Percentiles rank a stretch among this genome's conserved stretches.
Evolutionary conservation across 805 yeast species (phyloP).

Genomic region (Suhomyces vadensis): DNA sequence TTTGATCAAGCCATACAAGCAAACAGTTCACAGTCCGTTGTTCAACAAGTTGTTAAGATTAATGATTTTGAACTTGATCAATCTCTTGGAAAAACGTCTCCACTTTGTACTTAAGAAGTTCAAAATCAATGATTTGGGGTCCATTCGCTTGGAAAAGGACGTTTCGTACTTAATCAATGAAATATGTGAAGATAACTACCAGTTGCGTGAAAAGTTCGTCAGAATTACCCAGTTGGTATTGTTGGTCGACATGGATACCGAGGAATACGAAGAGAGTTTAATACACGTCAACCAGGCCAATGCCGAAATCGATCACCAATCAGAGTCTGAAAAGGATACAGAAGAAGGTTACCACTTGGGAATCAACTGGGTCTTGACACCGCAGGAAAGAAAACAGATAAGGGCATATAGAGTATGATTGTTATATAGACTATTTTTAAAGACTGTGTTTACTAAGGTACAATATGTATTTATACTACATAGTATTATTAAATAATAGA

Average conservation of each 20-base stretch:
- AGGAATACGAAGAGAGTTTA: constrained; percentile 42
- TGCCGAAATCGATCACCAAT: constrained; percentile 30
- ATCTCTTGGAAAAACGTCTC: constrained; percentile 62
- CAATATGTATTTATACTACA: too few species aligned
- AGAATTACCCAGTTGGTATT: constrained; percentile 83
- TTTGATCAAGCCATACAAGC: constrained; percentile 64
- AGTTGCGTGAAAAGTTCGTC: constrained; percentile 73
- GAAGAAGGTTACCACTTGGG: constrained; percentile 30
- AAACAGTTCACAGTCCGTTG: constrained; percentile 50
- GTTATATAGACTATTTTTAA: too few species aligned
- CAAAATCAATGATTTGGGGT: constrained; percentile 75
- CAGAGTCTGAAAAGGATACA: constrained; percentile 29
- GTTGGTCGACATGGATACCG: constrained; percentile 79
- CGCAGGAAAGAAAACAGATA: constrained; percentile 67
- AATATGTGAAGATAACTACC: constrained; percentile 70
- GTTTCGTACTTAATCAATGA: constrained; percentile 71
- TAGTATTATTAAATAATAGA: too few species aligned
- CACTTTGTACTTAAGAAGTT: constrained; percentile 61
- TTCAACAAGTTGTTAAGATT: constrained; percentile 50
- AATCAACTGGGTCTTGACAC: constrained; percentile 72
- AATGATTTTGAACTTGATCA: constrained; percentile 56
- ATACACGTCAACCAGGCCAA: constrained; percentile 18
- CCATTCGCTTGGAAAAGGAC: constrained; percentile 81
- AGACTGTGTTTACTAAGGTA: too few species aligned
- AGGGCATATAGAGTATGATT: constrained; percentile 54